A percentile compares a stretch with the other conserved stretches of the same genome.
Evolutionary conservation across 2,329 filamentous ascomycete genomes (phyloP).

Genomic region (Stagonosporopsis vannaccii): DNA sequence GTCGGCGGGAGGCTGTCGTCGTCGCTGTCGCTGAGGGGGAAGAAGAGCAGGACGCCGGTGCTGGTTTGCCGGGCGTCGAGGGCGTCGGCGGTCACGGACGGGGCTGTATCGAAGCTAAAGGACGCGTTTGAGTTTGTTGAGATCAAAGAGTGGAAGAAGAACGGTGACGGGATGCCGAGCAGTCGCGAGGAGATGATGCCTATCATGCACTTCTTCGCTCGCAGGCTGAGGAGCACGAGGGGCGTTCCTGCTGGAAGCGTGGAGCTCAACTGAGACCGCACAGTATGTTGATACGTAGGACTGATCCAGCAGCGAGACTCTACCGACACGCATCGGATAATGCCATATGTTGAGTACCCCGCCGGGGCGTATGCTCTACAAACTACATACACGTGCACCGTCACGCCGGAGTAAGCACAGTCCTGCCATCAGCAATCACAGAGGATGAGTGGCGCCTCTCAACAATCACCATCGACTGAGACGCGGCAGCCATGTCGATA

Average conservation of each 20-base stretch:
- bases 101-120: conserved; percentile 69
- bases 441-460: background rate
- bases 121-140: conserved; percentile 64
- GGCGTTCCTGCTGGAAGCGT: conserved; percentile 62
- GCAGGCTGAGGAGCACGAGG: conserved; percentile 64
- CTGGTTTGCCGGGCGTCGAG: conserved; percentile 66
- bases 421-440: no score
- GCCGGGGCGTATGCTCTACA: no score
- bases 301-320: background rate
- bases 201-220: conserved; percentile 83
- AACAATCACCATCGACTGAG: background rate
- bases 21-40: conserved; percentile 37
- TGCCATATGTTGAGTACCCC: no score
- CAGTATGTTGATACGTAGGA: background rate
- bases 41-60: conserved; percentile 69
- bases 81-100: conserved; percentile 64
- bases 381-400: no score
- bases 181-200: conserved; percentile 86
- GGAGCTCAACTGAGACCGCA: conserved; percentile 50
- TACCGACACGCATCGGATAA: background rate
- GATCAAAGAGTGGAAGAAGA: conserved; percentile 56
- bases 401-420: no score
- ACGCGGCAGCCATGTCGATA: no score
- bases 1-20: conserved; percentile 67
- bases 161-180: conserved; percentile 81